phyloP scores from a whole-genome alignment of 2,329 filamentous ascomycete genomes.

The Helotiales sp. region DNA sequence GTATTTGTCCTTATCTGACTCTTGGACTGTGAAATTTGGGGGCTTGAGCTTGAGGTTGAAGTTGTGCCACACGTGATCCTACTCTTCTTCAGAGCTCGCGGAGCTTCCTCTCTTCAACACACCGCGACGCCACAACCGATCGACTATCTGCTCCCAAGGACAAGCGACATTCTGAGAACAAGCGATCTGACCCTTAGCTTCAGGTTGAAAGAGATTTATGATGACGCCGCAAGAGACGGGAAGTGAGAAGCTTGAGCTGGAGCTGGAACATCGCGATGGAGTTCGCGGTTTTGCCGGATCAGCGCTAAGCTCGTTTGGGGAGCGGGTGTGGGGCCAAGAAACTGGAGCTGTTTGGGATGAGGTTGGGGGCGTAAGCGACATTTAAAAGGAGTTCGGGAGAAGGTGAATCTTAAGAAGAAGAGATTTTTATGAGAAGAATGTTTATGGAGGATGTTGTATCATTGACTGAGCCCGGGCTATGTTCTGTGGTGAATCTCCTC shows the following conservation, averaged over 20 bases:
- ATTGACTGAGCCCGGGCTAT: too few species aligned
- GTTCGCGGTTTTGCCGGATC: background rate
- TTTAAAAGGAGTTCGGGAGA: too few species aligned
- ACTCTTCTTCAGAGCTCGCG: too few species aligned
- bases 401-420: too few species aligned
- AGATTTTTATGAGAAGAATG: too few species aligned
- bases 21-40: background rate
- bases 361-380: background rate
- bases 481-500: too few species aligned
- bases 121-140: background rate
- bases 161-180: background rate
- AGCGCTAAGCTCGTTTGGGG: slow-evolving; percentile 2
- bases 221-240: too few species aligned
- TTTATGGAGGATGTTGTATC: too few species aligned
- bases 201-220: background rate
- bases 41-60: background rate
- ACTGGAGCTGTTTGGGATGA: background rate
- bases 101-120: background rate
- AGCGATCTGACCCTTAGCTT: background rate
- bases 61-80: background rate
- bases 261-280: background rate
- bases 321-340: background rate
- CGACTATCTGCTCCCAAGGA: background rate
- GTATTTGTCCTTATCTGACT: too few species aligned
- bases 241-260: background rate